A percentile compares a stretch with the other conserved stretches of the same genome.
These are phyloP conservation scores for Eurotiales sp. DNA, from an alignment of 2,329 filamentous ascomycete species.

Conservation along the genomic window DNA sequence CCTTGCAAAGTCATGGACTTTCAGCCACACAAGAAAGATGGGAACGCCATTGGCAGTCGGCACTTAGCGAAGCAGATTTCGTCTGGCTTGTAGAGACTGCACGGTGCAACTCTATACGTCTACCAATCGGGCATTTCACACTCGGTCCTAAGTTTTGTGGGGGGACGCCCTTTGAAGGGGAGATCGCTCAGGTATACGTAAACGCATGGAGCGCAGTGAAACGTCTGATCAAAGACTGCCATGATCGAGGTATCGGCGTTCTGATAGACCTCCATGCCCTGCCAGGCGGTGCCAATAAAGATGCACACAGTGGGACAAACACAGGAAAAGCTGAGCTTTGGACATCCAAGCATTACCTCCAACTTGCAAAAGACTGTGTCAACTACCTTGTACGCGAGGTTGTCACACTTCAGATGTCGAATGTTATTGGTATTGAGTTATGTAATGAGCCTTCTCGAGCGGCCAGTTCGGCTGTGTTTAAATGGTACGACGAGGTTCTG, in stretches of 20 bases:
- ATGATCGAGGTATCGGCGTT: slow-evolving; percentile 50
- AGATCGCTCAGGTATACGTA: slow-evolving; percentile 47
- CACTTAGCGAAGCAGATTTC: slow-evolving; percentile 50
- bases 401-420: slow-evolving; percentile 34
- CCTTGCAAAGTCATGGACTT: slow-evolving; percentile 46
- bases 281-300: slow-evolving; percentile 55
- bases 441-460: slow-evolving; percentile 54
- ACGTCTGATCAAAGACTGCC: slow-evolving; percentile 44
- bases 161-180: slow-evolving; percentile 50
- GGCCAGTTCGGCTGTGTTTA: slow-evolving; percentile 49
- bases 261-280: slow-evolving; percentile 58
- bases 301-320: slow-evolving; percentile 56
- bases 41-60: slow-evolving; percentile 52
- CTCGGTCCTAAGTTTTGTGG: slow-evolving; percentile 50
- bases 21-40: slow-evolving; percentile 49
- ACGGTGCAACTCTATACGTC: slow-evolving; percentile 55
- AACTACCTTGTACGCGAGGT: slow-evolving; percentile 51
- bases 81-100: slow-evolving; percentile 51
- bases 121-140: slow-evolving; percentile 59
- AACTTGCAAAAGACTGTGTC: slow-evolving; percentile 46
- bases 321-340: slow-evolving; percentile 52
- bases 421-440: slow-evolving; percentile 55
- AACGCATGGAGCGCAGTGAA: slow-evolving; percentile 53
- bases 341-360: slow-evolving; percentile 41
- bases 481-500: slow-evolving; percentile 55